Base-by-base conservation (phyloP, 345 rosid species). In the Camelina hispida region DNA sequence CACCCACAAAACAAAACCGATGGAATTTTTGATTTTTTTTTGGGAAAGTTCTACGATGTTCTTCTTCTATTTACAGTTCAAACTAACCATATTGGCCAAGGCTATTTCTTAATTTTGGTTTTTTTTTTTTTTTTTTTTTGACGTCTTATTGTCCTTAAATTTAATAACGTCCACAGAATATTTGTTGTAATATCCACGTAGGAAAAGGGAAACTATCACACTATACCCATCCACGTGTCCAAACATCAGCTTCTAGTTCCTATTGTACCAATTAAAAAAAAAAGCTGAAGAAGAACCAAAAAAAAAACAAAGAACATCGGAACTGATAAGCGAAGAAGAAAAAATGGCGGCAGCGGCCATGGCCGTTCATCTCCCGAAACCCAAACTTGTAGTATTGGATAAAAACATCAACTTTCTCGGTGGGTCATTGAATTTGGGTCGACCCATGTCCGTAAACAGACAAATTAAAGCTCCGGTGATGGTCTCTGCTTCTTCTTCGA, bases 341-440 rank as follows among this genome's bases (percentile, higher is more conserved):
- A n/a, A n/a, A 61, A 54, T 59, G 75, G 86, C 85, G 85, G 93
- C 63, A 72, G 85, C 87, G 48, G 80, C 86, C 80, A 52, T 87
- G 44, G 79, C 89, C 56, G 74, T 90, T 82, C 83, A 87, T 59
- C 81, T 83, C 56, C 86, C 91, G 65, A 87, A 81, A 64, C 82
- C 83, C 78, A 68, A 66, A 48, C 44, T 76, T n/a, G 61, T 64
- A 8, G 61, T 64, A 8, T 76, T 78, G 61, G 89, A 85, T 43
- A 51, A 80, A 71, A 78, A 60, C 74, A 65, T 81, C 6, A 71
- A 75, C 57, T 81, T 86, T 75, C 75, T 79, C 34, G 83, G 88
- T 77, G 84, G 84, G 74, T 75, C 87, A 34, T 60, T 83, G 69
- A 88, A 84, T 74, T 80, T 44, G 74, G 76, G 44, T 50, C 80